phyloP scores from a whole-genome alignment of 306 rosid species.

The Dryas alaskensis region DNA sequence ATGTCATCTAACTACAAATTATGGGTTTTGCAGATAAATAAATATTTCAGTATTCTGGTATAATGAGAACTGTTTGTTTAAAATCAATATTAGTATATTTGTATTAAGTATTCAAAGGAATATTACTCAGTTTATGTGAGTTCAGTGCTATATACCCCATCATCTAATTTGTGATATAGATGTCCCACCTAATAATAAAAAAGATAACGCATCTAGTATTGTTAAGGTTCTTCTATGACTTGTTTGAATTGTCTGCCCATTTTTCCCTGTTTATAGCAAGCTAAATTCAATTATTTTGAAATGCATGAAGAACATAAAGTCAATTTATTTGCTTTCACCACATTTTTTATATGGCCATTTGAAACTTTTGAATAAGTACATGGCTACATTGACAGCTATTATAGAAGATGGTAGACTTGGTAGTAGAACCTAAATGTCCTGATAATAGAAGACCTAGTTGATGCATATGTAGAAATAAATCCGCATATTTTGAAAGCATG shows the following conservation, averaged over 20 bases:
- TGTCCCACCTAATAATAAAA: not conserved
- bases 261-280: not conserved
- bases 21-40: not conserved
- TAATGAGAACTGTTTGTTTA: not conserved
- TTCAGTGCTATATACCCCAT: not conserved
- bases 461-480: not conserved
- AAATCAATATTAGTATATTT: not conserved
- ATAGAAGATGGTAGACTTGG: not conserved
- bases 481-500: not conserved
- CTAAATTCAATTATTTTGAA: not conserved
- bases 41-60: not conserved
- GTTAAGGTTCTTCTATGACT: not conserved
- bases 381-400: not conserved
- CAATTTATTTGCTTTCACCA: not conserved
- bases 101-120: not conserved
- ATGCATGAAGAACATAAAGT: not conserved
- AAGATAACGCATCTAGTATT: not conserved
- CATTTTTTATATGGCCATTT: not conserved
- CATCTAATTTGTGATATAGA: not conserved
- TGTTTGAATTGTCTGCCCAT: not conserved
- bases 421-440: not conserved
- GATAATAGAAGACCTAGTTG: not conserved
- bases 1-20: constrained; percentile 24
- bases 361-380: not conserved
- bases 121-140: too few relatives aligned